Conservation (phyloP, 257 asterid genomes). For the Dorcoceras hygrometricum region DNA sequence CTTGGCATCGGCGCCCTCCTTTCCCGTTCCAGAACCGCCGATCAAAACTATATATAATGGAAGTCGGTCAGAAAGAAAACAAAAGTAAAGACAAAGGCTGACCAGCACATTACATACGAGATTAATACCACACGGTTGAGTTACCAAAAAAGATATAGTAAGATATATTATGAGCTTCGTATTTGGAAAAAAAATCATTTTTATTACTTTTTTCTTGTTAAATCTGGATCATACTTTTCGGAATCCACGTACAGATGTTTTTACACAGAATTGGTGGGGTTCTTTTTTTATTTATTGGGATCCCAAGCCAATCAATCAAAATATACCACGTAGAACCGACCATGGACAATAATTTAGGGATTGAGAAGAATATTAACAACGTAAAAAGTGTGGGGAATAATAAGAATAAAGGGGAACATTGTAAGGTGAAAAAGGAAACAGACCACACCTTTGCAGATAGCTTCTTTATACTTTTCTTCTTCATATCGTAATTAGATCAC, state of each 20-base stretch:
- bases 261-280: not conserved
- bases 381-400: constrained; percentile 27
- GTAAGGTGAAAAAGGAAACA: constrained; percentile 17
- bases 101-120: no score
- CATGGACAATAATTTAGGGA: constrained; percentile 22
- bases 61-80: no score
- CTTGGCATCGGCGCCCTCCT: no score
- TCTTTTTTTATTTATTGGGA: not conserved
- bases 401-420: constrained; percentile 35
- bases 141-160: no score
- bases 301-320: constrained; percentile 6
- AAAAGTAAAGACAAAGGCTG: no score
- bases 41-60: no score
- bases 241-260: not conserved
- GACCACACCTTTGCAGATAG: constrained; percentile 19
- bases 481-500: not conserved
- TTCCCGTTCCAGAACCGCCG: no score
- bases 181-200: no score
- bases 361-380: constrained; percentile 31
- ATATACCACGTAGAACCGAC: constrained; percentile 29
- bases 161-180: no score
- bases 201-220: no score
- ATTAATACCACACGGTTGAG: no score
- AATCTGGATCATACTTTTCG: no score
- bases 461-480: constrained; percentile 27